A percentile compares a stretch with the other conserved stretches of the same genome.
Evolutionary conservation across 2,329 filamentous ascomycete genomes (phyloP).

Genomic region (Ophiocordyceps australis): DNA sequence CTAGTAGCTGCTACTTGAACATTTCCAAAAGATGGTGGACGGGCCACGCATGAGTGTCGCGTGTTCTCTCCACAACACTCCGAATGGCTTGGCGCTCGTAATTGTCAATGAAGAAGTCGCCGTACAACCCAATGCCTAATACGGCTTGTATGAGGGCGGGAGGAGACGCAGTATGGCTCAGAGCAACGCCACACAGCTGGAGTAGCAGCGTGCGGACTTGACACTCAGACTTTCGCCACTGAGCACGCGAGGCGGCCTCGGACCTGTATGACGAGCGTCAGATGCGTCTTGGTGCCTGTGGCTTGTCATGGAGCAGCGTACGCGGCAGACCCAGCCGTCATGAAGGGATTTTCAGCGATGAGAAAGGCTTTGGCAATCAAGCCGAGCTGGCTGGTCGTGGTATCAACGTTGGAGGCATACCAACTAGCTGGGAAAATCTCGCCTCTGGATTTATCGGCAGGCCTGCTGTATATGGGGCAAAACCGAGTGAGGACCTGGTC

Average conservation of each 20-base stretch:
- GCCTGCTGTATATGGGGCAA: slow-evolving; percentile 14
- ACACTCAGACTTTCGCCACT: slow-evolving; percentile 17
- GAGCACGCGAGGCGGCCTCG: slow-evolving; percentile 9
- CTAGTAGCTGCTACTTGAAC: slow-evolving; percentile 13
- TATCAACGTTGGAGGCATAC: slow-evolving; percentile 19
- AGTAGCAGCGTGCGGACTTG: slow-evolving; percentile 18
- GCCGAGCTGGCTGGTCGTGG: slow-evolving; percentile 20
- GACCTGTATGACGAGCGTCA: not conserved
- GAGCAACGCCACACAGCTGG: slow-evolving; percentile 19
- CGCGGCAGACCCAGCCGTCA: slow-evolving; percentile 10
- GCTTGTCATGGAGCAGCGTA: not conserved
- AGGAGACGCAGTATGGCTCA: slow-evolving; percentile 17
- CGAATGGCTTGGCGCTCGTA: slow-evolving; percentile 18
- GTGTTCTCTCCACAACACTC: slow-evolving; percentile 23
- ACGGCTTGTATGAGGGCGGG: slow-evolving; percentile 19
- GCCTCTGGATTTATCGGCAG: slow-evolving; percentile 16
- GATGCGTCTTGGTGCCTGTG: too few species aligned
- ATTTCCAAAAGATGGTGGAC: slow-evolving; percentile 17
- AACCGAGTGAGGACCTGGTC: slow-evolving; percentile 11
- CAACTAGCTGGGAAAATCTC: slow-evolving; percentile 21
- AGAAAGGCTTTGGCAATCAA: slow-evolving; percentile 20
- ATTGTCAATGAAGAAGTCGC: slow-evolving; percentile 20
- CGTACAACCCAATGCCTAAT: slow-evolving; percentile 21
- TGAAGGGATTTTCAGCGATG: slow-evolving; percentile 17
- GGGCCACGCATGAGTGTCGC: slow-evolving; percentile 20